phyloP scores from a whole-genome alignment of 148 eudicot genomes.

The Drosera capensis region DNA sequence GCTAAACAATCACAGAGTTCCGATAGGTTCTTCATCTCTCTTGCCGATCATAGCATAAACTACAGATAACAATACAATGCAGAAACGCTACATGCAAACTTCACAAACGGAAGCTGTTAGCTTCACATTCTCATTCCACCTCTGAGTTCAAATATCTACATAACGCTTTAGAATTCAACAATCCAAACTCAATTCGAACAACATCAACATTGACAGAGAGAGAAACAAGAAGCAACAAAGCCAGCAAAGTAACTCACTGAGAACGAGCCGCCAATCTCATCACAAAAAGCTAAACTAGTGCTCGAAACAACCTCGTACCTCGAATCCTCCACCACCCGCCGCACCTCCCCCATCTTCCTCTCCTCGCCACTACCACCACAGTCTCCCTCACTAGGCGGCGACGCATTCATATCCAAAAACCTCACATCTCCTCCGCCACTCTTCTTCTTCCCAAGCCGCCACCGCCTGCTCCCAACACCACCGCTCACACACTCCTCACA shows the following conservation, averaged over 20 bases:
- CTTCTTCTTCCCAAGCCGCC: conserved; percentile 27
- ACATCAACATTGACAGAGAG: neutral
- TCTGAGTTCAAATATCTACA: too few relatives aligned
- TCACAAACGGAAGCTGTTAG: too few relatives aligned
- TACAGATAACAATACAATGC: too few relatives aligned
- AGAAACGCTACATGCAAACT: too few relatives aligned
- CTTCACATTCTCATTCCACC: too few relatives aligned
- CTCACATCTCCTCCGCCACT: conserved; percentile 11
- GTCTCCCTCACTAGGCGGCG: conserved; percentile 26
- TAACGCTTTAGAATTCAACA: too few relatives aligned
- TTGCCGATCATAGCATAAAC: too few relatives aligned
- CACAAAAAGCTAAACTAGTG: conserved; percentile 5
- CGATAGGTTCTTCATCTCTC: too few relatives aligned
- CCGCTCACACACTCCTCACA: conserved; percentile 18
- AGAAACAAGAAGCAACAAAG: neutral
- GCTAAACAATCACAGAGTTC: too few relatives aligned
- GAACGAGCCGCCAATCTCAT: conserved; percentile 1
- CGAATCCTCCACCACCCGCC: conserved; percentile 2
- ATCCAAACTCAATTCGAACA: too few relatives aligned
- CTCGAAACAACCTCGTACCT: conserved; percentile 17
- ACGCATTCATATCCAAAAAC: conserved; percentile 27
- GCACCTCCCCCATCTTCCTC: conserved; percentile 2
- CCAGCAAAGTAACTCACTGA: conserved; percentile 7
- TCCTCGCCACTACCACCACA: conserved; percentile 6
- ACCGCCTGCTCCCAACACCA: conserved; percentile 17